Conservation (phyloP, 768 basidiomycete genomes). For the Naganishia antarctica region DNA sequence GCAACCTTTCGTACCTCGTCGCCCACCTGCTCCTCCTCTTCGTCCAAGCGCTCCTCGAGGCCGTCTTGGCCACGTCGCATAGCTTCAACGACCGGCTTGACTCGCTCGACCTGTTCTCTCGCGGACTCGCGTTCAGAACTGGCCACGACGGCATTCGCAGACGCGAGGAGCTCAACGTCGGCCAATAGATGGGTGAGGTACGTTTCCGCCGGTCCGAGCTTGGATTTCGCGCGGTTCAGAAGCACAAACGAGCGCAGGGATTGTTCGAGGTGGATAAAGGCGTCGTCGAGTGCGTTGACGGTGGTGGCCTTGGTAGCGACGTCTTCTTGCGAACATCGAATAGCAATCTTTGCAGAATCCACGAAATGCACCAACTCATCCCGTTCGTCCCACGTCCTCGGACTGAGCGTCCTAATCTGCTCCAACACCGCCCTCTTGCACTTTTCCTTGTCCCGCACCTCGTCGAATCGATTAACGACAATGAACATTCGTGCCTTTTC, state of each 20-base stretch:
- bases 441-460: slow-evolving; percentile 90
- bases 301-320: slow-evolving; percentile 19
- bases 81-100: slow-evolving; percentile 79
- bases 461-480: slow-evolving; percentile 96
- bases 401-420: slow-evolving; percentile 87
- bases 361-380: slow-evolving; percentile 97
- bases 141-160: slow-evolving; percentile 82
- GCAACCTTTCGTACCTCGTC: slow-evolving; percentile 57
- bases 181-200: slow-evolving; percentile 84
- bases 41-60: slow-evolving; percentile 73
- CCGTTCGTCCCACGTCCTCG: slow-evolving; percentile 83
- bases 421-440: slow-evolving; percentile 83
- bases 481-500: slow-evolving; percentile 98
- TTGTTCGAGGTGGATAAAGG: slow-evolving; percentile 84
- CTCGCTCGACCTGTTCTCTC: slow-evolving; percentile 61
- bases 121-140: slow-evolving; percentile 69
- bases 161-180: slow-evolving; percentile 80
- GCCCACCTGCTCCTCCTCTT: slow-evolving; percentile 69
- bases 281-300: slow-evolving; percentile 40
- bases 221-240: slow-evolving; percentile 90
- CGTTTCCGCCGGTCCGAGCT: slow-evolving; percentile 85
- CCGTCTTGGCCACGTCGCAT: slow-evolving; percentile 69
- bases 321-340: slow-evolving; percentile 34
- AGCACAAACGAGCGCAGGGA: slow-evolving; percentile 90
- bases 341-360: slow-evolving; percentile 65